Evolutionary conservation across 1,284 basidiomycete genomes (phyloP).

Genomic region (Omphalotus olearius): DNA sequence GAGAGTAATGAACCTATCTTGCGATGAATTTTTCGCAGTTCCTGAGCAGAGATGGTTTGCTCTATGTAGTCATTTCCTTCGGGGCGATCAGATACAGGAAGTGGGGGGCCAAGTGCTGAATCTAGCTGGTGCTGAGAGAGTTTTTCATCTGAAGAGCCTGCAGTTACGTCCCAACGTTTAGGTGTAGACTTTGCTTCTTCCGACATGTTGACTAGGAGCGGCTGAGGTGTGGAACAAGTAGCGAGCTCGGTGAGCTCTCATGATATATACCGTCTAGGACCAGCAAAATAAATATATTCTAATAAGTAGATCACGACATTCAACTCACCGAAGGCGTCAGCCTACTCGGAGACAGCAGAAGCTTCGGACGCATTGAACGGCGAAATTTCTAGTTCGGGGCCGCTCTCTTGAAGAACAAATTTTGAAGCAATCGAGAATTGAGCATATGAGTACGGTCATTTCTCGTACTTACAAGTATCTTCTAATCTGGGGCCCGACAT

Average conservation of each 20-base stretch:
- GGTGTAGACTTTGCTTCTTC: neutral
- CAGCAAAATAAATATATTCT: too few relatives aligned
- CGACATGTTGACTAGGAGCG: neutral
- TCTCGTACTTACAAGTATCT: too few relatives aligned
- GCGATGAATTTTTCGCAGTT: constrained; percentile 2
- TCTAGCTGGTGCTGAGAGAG: neutral
- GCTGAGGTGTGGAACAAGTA: too few relatives aligned
- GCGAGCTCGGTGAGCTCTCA: too few relatives aligned
- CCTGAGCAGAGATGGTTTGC: neutral
- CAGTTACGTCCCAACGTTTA: neutral
- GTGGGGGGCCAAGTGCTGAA: neutral
- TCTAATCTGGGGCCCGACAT: too few relatives aligned
- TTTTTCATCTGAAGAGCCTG: neutral
- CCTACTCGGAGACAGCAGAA: neutral
- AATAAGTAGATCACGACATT: neutral
- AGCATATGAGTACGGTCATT: too few relatives aligned
- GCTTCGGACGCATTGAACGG: neutral
- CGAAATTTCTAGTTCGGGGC: too few relatives aligned
- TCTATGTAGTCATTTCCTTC: neutral
- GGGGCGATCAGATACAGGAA: neutral
- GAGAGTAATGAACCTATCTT: constrained; percentile 2
- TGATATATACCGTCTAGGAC: neutral
- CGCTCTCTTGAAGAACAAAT: too few relatives aligned
- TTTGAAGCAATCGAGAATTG: too few relatives aligned
- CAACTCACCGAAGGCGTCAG: neutral